Evolutionary conservation across 106 monocot genomes (phyloP), one percentile per base, ranked within the genome.

Genomic region (Dactylorhiza incarnata): DNA sequence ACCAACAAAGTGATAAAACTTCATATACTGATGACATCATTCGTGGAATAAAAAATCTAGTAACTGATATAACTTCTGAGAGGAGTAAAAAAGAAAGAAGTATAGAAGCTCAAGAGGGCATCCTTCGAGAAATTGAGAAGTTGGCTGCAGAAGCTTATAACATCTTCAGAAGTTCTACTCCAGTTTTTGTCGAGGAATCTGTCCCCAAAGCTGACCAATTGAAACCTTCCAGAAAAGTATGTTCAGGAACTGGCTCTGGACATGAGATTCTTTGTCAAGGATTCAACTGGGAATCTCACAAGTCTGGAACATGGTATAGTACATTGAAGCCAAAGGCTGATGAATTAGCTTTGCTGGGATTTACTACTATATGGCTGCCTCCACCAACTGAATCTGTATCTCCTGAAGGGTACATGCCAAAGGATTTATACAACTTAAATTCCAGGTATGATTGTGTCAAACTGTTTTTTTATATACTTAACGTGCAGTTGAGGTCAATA

Each of bases 391-490:
- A 91, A 78, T 96, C 96, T 75, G 96, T 96, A 23, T 96, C 96
- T 45, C 91, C 96, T 84, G 96, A 96, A 83, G 96, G 96, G 11
- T 96, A 96, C 86, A 96, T 96, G 96, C 96, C 96, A 67, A 93
- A 79, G 81, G 96, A 96, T 89, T 91, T 96, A 78, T 96, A 96
- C 61, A 96, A 96, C 84, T 82, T 96, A 70, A 91, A 93, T 81
- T 96, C 96, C 74, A 89, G 93, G 96, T 91, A 76, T 45, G 44
- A 78, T 7, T 82, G 11, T 53, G 6, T 63, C 68, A 13, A 66
- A 11, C 65, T 77, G 13, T 65, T 62, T 26, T 78, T 68, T 45
- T 10, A 14, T 43, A 11, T 68, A 44, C 37, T 45, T 69, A 45
- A 69, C 69, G 45, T 17, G 16, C 45, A 45, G 6, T 53, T 44